These are phyloP conservation scores for Pyropia haitanensis DNA, from an alignment of 23 red algal species.

Conservation along the genomic window DNA sequence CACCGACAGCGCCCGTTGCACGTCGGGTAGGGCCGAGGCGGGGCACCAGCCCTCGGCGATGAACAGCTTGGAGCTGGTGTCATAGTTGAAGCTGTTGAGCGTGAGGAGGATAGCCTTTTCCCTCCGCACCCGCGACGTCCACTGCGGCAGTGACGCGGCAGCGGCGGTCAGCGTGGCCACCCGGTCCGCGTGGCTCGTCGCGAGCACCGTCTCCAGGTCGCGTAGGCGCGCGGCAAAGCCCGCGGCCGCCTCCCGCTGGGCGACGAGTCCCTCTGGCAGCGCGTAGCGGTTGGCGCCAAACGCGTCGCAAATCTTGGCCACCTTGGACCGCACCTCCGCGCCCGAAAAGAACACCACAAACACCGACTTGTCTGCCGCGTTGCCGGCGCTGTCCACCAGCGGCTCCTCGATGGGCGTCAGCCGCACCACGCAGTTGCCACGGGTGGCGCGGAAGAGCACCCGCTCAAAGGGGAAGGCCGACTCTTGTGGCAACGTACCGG, in stretches of 20 bases:
- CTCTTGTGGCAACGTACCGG: constrained; percentile 42
- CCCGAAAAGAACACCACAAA: constrained; percentile 95
- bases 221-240: constrained; percentile 23
- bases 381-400: constrained; percentile 43
- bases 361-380: constrained; percentile 44
- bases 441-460: constrained; percentile 82
- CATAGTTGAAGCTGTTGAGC: constrained; percentile 88
- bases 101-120: constrained; percentile 93
- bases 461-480: constrained; percentile 72
- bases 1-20: constrained; percentile 59
- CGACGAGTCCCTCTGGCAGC: constrained; percentile 59
- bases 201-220: constrained; percentile 63
- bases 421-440: constrained; percentile 73
- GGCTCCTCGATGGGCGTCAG: constrained; percentile 45
- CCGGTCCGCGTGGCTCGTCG: constrained; percentile 41
- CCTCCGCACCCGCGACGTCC: constrained; percentile 56
- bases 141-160: constrained; percentile 41
- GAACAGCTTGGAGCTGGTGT: constrained; percentile 77
- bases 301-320: constrained; percentile 77
- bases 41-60: constrained; percentile 95
- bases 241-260: constrained; percentile 49
- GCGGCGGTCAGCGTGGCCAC: constrained; percentile 52
- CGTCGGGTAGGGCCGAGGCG: constrained; percentile 31
- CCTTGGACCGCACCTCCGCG: constrained; percentile 55
- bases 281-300: constrained; percentile 77